Conservation (phyloP, 306 rosid genomes). For the Vicia faba region DNA sequence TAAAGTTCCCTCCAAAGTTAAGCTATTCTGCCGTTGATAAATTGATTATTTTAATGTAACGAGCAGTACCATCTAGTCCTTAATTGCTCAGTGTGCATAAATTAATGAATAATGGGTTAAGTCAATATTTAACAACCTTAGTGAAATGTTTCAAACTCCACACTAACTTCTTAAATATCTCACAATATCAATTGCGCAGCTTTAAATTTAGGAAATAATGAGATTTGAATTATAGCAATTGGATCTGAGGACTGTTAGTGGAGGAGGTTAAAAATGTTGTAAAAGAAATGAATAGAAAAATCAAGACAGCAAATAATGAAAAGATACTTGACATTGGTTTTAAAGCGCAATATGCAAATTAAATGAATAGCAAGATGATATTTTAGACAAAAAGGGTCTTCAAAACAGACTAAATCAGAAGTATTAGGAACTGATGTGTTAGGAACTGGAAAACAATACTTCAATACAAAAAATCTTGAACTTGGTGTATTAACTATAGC, state of each 20-base stretch:
- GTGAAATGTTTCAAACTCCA: conserved; percentile 17
- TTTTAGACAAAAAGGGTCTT: not conserved
- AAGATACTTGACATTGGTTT: conserved; percentile 4
- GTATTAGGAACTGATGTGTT: not conserved
- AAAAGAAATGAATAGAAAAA: not conserved
- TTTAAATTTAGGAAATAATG: conserved; percentile 3
- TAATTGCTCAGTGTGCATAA: conserved; percentile 5
- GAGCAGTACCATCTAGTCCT: not conserved
- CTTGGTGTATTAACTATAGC: not conserved
- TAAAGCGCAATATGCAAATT: not conserved
- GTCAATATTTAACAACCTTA: conserved; percentile 2
- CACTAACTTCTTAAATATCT: not conserved
- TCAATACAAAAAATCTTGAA: no score
- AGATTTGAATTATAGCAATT: not conserved
- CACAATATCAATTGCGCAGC: not conserved
- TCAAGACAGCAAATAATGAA: not conserved
- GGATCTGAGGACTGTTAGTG: not conserved
- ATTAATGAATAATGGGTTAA: conserved; percentile 1
- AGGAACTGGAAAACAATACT: conserved; percentile 8
- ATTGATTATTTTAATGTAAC: not conserved
- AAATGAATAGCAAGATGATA: not conserved
- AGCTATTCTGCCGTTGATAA: not conserved
- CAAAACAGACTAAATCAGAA: not conserved
- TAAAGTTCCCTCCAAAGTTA: conserved; percentile 4
- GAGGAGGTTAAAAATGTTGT: not conserved